Evolutionary conservation across 1,139 yeast genomes (phyloP), one percentile per base, ranked within the genome.

Genomic region (Pichia terricola): DNA sequence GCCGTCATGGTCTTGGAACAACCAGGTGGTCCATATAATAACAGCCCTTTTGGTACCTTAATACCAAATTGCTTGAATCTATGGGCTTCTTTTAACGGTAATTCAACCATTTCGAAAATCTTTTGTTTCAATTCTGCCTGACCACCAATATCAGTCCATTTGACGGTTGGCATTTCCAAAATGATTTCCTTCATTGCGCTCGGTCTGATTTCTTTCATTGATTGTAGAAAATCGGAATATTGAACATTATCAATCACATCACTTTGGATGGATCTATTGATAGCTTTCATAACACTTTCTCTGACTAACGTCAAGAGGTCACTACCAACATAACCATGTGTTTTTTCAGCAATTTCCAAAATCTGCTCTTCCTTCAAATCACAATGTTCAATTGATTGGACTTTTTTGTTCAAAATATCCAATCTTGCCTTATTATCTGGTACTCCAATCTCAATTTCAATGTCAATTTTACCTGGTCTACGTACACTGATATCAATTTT

Each of bases 171-270:
- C 74, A 89, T 86, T 57, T 91, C 99, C 44, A 91, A 68, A 48
- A 88, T 81, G 45, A 89, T 86, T 59, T 94, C 98, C 48, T 96
- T 74, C 98, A 94, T 91, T 2, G 97, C 98, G 48, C 95, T 84
- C 1, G 98, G 98, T 41, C 95, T 72, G 6, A 91, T 78, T 32
- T 85, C 94, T 1, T 79, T 66, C 57, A 88, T 63, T 0, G 96
- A 91, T 26, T 64, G 64, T 39, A 77, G 75, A 28, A 89, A 68
- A 57, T 89, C 95, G 7, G 16, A 7, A 9, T 7, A 6, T 7
- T 7, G 7, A 22, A 34, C 25, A 6, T 34, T 34, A 22, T 34
- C 7, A 11, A 9, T 16, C 1, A 7, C 25, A 10, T n/a, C 35
- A 34, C 25, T 34, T 11, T 44, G 39, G 0, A 85, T 81, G 40